A percentile compares a stretch with the other conserved stretches of the same genome.
These are phyloP conservation scores for Fusarium longipes DNA, from an alignment of 2,329 filamentous ascomycete genomes.

Conservation along the genomic window DNA sequence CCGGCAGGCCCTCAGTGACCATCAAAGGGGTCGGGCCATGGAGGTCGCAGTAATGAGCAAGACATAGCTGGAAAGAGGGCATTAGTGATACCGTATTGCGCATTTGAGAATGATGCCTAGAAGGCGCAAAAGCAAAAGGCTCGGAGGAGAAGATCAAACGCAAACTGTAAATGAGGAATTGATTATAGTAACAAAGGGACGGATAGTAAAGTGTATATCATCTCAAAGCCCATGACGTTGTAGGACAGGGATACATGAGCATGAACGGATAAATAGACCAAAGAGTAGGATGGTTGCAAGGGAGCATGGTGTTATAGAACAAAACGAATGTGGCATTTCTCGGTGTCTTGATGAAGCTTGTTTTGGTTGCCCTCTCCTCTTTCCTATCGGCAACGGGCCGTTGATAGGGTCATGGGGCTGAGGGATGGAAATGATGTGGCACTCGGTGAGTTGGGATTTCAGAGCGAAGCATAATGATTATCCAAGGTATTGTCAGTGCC, in stretches of 20 bases:
- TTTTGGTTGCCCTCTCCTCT: slow-evolving; percentile 31
- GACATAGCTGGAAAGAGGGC: slow-evolving; percentile 67
- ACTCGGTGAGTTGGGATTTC: slow-evolving; percentile 44
- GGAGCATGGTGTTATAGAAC: slow-evolving; percentile 32
- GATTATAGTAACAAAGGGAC: slow-evolving; percentile 32
- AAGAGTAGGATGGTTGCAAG: slow-evolving; percentile 27
- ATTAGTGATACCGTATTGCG: slow-evolving; percentile 50
- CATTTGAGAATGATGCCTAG: slow-evolving; percentile 41
- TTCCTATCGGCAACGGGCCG: slow-evolving; percentile 35
- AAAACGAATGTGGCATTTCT: slow-evolving; percentile 36
- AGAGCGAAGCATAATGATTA: slow-evolving; percentile 39
- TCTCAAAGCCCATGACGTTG: slow-evolving; percentile 42
- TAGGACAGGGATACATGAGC: slow-evolving; percentile 35
- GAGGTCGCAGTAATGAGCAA: slow-evolving; percentile 77
- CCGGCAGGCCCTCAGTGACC: slow-evolving; percentile 74
- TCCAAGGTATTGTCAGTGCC: slow-evolving; percentile 28
- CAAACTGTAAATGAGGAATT: slow-evolving; percentile 17
- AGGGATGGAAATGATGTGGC: slow-evolving; percentile 45
- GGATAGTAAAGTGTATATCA: slow-evolving; percentile 31
- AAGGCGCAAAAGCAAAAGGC: slow-evolving; percentile 11
- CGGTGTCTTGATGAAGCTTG: slow-evolving; percentile 26
- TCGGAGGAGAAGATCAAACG: slow-evolving; percentile 1
- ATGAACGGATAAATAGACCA: slow-evolving; percentile 30
- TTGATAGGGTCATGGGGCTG: slow-evolving; percentile 44
- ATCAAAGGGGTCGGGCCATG: slow-evolving; percentile 77